phyloP scores from a whole-genome alignment of 306 rosid genomes.

The Quercus bicolor region DNA sequence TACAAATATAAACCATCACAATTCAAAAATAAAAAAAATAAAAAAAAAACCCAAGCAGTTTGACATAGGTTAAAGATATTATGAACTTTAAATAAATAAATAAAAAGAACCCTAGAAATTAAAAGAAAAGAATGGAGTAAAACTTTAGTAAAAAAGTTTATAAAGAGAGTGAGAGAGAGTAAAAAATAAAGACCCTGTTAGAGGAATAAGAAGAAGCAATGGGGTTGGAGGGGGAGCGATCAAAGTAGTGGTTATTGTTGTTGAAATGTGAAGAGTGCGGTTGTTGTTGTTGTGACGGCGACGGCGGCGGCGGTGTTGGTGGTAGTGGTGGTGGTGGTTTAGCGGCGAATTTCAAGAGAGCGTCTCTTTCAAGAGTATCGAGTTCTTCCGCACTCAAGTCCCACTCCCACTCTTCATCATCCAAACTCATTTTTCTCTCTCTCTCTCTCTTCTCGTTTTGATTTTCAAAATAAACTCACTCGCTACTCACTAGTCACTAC shows the following conservation, averaged over 20 bases:
- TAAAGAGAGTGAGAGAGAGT: neutral
- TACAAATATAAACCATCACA: neutral
- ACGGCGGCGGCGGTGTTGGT: constrained; percentile 7
- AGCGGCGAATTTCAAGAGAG: constrained; percentile 70
- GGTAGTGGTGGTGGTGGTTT: constrained; percentile 33
- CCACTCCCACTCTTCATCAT: constrained; percentile 54
- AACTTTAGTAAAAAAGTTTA: neutral
- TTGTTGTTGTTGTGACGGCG: neutral
- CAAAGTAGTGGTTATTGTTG: neutral
- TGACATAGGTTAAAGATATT: neutral
- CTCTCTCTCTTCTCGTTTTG: too few species aligned
- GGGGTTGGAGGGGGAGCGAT: constrained; percentile 13
- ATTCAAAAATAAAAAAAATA: neutral
- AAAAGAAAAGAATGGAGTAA: neutral
- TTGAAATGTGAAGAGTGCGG: constrained; percentile 15
- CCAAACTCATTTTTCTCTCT: constrained; percentile 33
- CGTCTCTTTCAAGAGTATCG: constrained; percentile 83
- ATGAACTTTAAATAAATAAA: neutral
- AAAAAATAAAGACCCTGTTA: constrained; percentile 30
- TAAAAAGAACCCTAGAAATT: neutral
- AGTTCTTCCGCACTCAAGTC: constrained; percentile 71
- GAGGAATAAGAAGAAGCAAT: constrained; percentile 2
- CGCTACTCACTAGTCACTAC: too few species aligned
- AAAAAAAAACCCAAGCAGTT: neutral
- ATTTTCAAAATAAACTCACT: too few species aligned